Percentiles rank a stretch among this genome's conserved stretches.
Conservation (phyloP, 768 basidiomycete species). For the Auricularia sp. region DNA sequence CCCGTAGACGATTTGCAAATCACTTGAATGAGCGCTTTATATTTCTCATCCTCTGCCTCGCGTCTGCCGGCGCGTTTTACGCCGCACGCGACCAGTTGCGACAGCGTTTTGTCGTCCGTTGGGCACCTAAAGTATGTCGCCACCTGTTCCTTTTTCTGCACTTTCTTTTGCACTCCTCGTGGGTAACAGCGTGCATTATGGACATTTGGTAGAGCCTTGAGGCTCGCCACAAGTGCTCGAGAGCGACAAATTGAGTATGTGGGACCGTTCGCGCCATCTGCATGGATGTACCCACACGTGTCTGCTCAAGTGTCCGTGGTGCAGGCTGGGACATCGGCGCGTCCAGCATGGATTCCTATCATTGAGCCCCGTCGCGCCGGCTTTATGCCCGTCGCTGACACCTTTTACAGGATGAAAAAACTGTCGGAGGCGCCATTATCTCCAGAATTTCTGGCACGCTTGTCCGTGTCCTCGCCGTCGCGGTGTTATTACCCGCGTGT, state of each 20-base stretch:
- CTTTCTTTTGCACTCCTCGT: too few species aligned
- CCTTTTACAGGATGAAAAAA: not conserved
- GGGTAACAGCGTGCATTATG: too few species aligned
- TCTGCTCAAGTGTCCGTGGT: too few species aligned
- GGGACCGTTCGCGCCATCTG: too few species aligned
- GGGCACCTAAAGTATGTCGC: conserved; percentile 12
- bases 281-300: too few species aligned
- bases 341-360: too few species aligned
- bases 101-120: conserved; percentile 42
- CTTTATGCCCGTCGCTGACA: too few species aligned
- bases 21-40: not conserved
- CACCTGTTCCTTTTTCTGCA: not conserved
- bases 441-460: conserved; percentile 1
- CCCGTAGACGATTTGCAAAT: not conserved
- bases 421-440: conserved; percentile 1
- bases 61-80: not conserved
- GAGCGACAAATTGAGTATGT: too few species aligned
- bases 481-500: conserved; percentile 31
- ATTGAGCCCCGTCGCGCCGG: too few species aligned
- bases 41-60: not conserved
- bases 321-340: too few species aligned
- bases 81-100: conserved; percentile 47
- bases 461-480: conserved; percentile 23
- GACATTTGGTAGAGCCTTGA: too few species aligned
- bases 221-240: too few species aligned